Percentiles rank a stretch among this genome's conserved stretches.
Conservation (phyloP, 2,329 filamentous ascomycete species). For the Trichoderma citrinoviride region DNA sequence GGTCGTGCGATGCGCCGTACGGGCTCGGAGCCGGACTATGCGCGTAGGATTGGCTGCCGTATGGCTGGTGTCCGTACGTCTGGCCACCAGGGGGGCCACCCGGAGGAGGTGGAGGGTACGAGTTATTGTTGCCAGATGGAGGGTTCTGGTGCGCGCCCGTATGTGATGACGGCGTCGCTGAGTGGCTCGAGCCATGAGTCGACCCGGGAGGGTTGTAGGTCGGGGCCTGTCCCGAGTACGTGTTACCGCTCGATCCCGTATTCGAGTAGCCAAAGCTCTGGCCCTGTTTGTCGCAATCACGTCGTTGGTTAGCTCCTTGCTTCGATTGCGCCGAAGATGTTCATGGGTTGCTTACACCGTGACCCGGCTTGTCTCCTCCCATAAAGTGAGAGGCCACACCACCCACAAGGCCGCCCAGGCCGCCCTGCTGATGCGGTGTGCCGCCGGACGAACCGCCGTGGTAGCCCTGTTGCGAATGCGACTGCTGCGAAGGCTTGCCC, state of each 20-base stretch:
- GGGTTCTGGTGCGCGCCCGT: constrained; percentile 30
- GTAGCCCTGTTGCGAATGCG: constrained; percentile 44
- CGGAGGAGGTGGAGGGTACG: constrained; percentile 24
- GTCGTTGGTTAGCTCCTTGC: constrained; percentile 20
- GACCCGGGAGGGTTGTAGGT: constrained; percentile 40
- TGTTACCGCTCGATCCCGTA: constrained; percentile 47
- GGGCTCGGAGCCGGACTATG: constrained; percentile 23
- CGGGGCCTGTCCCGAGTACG: constrained; percentile 63
- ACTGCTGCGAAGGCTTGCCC: constrained; percentile 47
- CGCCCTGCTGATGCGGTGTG: constrained; percentile 43
- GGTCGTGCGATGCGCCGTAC: constrained; percentile 20
- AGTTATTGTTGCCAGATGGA: constrained; percentile 16
- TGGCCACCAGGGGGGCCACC: constrained; percentile 27
- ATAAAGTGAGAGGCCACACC: constrained; percentile 52
- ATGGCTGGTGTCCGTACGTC: constrained; percentile 11
- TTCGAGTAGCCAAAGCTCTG: constrained; percentile 65
- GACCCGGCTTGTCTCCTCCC: constrained; percentile 43
- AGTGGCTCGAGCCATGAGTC: constrained; percentile 21
- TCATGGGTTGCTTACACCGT: constrained; percentile 30
- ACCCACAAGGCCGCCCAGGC: constrained; percentile 55
- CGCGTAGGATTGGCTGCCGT: constrained; percentile 24
- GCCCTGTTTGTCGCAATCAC: constrained; percentile 34
- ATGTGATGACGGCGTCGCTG: constrained; percentile 29
- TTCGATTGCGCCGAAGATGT: background rate
- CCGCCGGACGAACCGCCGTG: constrained; percentile 46